Evolutionary conservation across 163 green algal species (phyloP).

Genomic region (Scenedesmus sp.): DNA sequence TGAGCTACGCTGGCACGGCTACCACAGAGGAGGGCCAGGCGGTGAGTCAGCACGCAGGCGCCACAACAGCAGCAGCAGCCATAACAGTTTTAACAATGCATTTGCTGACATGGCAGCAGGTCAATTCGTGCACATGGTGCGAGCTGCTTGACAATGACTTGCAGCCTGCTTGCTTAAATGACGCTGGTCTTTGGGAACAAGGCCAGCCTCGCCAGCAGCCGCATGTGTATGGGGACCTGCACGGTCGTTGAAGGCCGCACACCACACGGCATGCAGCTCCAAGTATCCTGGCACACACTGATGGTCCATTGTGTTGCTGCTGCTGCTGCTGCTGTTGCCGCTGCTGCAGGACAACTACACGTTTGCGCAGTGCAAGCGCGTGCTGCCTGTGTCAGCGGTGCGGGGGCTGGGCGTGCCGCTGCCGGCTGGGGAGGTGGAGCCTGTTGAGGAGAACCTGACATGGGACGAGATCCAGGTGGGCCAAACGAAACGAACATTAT

Average conservation of each 20-base stretch:
- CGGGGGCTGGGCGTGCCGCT: conserved; percentile 75
- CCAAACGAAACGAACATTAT: too few species aligned
- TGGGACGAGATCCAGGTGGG: conserved; percentile 91
- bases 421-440: conserved; percentile 66
- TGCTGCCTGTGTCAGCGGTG: conserved; percentile 71
- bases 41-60: conserved; percentile 33
- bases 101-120: not conserved
- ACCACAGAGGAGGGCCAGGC: conserved; percentile 30
- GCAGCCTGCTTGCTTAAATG: too few species aligned
- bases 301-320: not conserved
- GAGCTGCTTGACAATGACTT: too few species aligned
- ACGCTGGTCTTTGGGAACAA: too few species aligned
- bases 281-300: not conserved
- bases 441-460: conserved; percentile 70
- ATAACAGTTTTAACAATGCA: too few species aligned
- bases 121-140: too few species aligned
- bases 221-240: not conserved
- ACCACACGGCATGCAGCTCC: not conserved
- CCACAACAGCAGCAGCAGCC: not conserved
- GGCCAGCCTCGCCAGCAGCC: not conserved
- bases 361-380: conserved; percentile 72
- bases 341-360: conserved; percentile 72
- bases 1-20: conserved; percentile 50
- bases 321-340: not conserved
- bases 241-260: too few species aligned